These are phyloP conservation scores for Trichoderma sp. DNA, from an alignment of 2,329 filamentous ascomycete genomes.

Conservation along the genomic window DNA sequence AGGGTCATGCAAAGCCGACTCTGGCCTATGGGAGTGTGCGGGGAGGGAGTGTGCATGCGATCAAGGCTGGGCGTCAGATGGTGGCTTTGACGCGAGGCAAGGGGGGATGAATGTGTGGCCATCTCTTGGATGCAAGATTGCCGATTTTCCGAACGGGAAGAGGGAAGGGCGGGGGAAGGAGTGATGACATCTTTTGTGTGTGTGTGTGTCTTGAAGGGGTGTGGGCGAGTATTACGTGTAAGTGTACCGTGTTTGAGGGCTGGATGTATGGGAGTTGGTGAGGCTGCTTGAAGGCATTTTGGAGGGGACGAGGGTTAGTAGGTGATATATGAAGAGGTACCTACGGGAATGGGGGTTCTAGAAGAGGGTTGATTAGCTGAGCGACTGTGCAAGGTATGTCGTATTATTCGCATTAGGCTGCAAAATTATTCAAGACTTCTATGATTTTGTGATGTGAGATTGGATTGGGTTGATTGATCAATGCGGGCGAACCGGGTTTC, in stretches of 20 bases:
- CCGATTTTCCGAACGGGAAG: slow-evolving; percentile 9
- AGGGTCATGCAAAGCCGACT: background rate
- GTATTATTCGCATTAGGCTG: background rate
- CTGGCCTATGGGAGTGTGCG: no score
- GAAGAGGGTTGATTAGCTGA: background rate
- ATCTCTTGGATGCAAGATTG: slow-evolving; percentile 14
- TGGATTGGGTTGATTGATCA: no score
- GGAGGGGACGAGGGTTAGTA: no score
- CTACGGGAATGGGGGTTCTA: no score
- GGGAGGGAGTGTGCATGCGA: background rate
- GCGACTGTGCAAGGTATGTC: background rate
- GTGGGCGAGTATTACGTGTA: background rate
- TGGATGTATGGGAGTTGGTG: no score
- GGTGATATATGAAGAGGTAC: no score
- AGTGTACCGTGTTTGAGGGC: no score
- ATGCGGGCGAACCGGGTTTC: slow-evolving; percentile 1
- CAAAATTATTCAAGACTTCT: background rate
- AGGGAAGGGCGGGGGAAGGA: background rate
- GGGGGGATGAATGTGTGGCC: no score
- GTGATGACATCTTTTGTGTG: no score
- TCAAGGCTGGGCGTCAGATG: background rate
- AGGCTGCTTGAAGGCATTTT: background rate
- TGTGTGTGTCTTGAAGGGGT: background rate
- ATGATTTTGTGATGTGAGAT: background rate
- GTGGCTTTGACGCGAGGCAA: background rate